A percentile compares a stretch with the other conserved stretches of the same genome.
Conservation (phyloP, 2,329 filamentous ascomycete species). For the Beauveria asiatica region DNA sequence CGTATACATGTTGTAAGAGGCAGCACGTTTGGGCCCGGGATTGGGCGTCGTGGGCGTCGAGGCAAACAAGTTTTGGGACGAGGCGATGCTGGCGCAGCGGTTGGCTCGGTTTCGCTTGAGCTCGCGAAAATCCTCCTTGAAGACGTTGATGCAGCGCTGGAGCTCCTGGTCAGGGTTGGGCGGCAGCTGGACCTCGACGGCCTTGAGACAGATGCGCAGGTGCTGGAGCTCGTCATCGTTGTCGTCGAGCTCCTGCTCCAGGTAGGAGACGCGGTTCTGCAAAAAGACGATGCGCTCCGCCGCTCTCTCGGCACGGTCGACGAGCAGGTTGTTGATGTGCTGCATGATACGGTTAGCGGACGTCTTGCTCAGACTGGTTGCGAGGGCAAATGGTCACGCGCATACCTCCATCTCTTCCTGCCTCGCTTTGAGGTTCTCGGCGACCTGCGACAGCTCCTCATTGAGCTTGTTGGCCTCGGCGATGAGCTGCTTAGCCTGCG, state of each 20-base stretch:
- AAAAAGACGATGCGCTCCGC: constrained; percentile 51
- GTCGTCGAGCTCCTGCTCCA: constrained; percentile 49
- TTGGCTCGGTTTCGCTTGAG: constrained; percentile 38
- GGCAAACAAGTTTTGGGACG: neutral
- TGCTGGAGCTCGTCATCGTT: constrained; percentile 53
- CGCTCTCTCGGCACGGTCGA: constrained; percentile 48
- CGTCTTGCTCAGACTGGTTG: constrained; percentile 1
- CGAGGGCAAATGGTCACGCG: constrained; percentile 16
- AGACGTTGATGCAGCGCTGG: constrained; percentile 48
- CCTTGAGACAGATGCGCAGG: constrained; percentile 53
- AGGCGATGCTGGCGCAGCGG: neutral
- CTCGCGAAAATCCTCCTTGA: constrained; percentile 49
- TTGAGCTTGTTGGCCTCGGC: constrained; percentile 35
- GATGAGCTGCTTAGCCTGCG: constrained; percentile 30
- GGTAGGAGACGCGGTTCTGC: constrained; percentile 47
- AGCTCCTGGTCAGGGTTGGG: constrained; percentile 47
- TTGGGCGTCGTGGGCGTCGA: neutral
- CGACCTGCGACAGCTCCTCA: constrained; percentile 39
- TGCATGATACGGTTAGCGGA: constrained; percentile 20
- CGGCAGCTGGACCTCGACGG: constrained; percentile 51
- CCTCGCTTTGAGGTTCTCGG: constrained; percentile 43
- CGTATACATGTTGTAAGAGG: constrained; percentile 3
- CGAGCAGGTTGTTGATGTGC: constrained; percentile 54
- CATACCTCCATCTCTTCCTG: constrained; percentile 51
- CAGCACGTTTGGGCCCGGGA: neutral